Base-by-base conservation (phyloP, 495 filamentous ascomycete species). In the Trichoderma reesei region DNA sequence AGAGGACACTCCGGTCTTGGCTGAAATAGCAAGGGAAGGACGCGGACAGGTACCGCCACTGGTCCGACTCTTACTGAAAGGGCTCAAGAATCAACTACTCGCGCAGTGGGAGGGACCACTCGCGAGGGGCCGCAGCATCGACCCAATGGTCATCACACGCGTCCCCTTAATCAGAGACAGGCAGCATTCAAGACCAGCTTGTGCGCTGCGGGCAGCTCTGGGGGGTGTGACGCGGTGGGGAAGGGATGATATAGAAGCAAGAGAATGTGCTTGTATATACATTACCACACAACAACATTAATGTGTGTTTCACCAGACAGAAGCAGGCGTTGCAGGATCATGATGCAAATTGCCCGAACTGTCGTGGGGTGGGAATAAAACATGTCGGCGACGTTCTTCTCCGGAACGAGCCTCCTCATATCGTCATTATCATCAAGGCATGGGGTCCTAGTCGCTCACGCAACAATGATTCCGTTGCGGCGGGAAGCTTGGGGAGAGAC, bases 391-490 rank as follows among this genome's bases (percentile, higher is more conserved):
- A 41, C 41, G 38, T 26, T 39, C 13, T 61, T 26, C 59, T 34
- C 20, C n/a, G 61, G 26, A 16, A 18, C 18, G 1, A 3, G 16
- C n/a, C 26, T 44, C 16, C 13, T 20, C 41, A 11, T 33, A 26
- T 38, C 14, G 44, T 41, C 16, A 8, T 42, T 63, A n/a, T 42
- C 61, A 18, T 26, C 59, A 38, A 26, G 14, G 36, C 9, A 41
- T 9, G 64, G 59, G 31, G 26, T 26, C 33, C 67, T 67, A 64
- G 66, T 62, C 73, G 64, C 79, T 63, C 72, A 67, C 68, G 87
- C 83, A 65, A 93, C 85, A 70, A 92, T 85, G 66, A 94, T 84
- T 67, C 89, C 90, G 75, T 93, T 85, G 71, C 90, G 85, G 70
- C 90, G 82, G 65, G 85, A 84, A 68, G 68, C 14, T 9, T 7